A percentile compares a stretch with the other conserved stretches of the same genome.
Evolutionary conservation across 352 stramenopile genomes (phyloP).

Genomic region (Globisporangium spiculum): DNA sequence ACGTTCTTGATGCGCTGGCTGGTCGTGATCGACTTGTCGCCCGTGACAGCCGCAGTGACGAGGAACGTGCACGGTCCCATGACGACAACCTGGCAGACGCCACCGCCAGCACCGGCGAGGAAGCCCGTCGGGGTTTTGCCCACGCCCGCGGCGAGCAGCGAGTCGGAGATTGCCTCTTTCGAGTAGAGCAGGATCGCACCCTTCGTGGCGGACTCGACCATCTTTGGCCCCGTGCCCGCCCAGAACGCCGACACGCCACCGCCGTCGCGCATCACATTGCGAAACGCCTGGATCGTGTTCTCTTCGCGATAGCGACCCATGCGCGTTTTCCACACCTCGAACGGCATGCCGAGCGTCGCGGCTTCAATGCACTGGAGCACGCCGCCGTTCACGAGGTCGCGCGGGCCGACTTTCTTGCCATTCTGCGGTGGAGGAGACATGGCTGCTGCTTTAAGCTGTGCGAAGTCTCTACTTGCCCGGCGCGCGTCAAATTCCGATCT

Average conservation of each 20-base stretch:
- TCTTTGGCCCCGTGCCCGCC: slow-evolving; percentile 87
- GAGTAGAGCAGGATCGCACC: slow-evolving; percentile 88
- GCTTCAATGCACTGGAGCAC: slow-evolving; percentile 88
- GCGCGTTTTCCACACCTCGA: slow-evolving; percentile 93
- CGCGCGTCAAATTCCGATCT: slow-evolving; percentile 17
- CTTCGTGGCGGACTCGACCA: slow-evolving; percentile 90
- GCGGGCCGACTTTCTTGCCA: slow-evolving; percentile 78
- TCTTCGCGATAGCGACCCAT: slow-evolving; percentile 88
- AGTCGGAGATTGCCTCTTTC: slow-evolving; percentile 87
- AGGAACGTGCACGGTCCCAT: slow-evolving; percentile 92
- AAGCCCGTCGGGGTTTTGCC: slow-evolving; percentile 72
- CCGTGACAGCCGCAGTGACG: slow-evolving; percentile 87
- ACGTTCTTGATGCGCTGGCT: slow-evolving; percentile 81
- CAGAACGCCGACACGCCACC: slow-evolving; percentile 83
- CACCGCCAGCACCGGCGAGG: slow-evolving; percentile 75
- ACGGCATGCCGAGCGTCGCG: slow-evolving; percentile 88
- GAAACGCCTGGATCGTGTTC: slow-evolving; percentile 78
- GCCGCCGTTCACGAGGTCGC: slow-evolving; percentile 79
- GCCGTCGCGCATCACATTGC: slow-evolving; percentile 86
- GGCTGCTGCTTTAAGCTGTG: slow-evolving; percentile 16
- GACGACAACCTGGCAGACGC: slow-evolving; percentile 87
- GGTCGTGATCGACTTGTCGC: slow-evolving; percentile 87
- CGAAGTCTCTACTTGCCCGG: background rate
- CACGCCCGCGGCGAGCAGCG: slow-evolving; percentile 68
- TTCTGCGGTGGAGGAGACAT: slow-evolving; percentile 56